Evolutionary conservation across 768 basidiomycete genomes (phyloP), one percentile per base, ranked within the genome.

Genomic region (Lactarius psammicola): DNA sequence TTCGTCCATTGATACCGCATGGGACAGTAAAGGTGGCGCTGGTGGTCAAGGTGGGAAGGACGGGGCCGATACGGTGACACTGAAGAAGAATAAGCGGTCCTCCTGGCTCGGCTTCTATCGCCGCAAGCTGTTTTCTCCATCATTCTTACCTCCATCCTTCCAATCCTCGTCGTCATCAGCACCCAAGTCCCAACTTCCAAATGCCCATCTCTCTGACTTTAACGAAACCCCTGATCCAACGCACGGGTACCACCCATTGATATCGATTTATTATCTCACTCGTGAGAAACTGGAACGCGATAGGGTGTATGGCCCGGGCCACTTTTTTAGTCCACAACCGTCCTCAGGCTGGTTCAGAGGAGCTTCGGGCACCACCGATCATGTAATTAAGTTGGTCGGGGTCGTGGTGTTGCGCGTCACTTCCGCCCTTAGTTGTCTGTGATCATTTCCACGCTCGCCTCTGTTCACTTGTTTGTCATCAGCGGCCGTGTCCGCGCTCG

Each of bases 251-350:
- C 94, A 98, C 74, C 95, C 94, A 0, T 82, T 99, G 33, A 84
- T 98, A 54, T 94, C 95, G 36, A 98, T 99, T 78, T 99, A 99
- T 76, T 98, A 88, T 79, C 86, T 99, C 23, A 91, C 95, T 4
- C 82, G 93, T 60, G 97, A 99, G 80, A 98, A 98, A 82, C 81
- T 95, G 73, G 95, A 98, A 73, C 81, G 97, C 61, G 97, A 99
- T 71, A 83, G 85, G 59, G 91, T 99, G 7, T 98, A 95, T 76
- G 97, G 96, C 0, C 88, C 88, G 0, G 95, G 95, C 4, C 87
- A 92, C 68, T 99, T 99, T 76, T 96, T 97, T 2, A 90, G 85
- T 61, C 97, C 95, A 0, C 94, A 95, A 74, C 77, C 94, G 13
- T 90, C 88, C 31, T 15, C 64, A 65, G 34, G 59, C 54, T 5